Evolutionary conservation across 345 rosid species (phyloP).

Genomic region (Gynandropsis gynandra): DNA sequence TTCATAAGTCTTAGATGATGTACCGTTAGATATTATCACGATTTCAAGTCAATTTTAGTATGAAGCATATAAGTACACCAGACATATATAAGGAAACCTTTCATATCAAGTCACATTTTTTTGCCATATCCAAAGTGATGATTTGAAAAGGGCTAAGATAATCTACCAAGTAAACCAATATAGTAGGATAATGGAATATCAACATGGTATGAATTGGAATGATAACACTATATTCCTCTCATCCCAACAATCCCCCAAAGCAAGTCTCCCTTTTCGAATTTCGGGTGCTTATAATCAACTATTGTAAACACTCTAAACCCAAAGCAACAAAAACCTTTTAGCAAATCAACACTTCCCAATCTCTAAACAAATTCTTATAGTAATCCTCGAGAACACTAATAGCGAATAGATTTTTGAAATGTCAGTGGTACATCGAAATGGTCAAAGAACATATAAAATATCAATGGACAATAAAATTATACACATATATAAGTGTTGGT

Average conservation of each 20-base stretch:
- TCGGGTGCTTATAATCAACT: constrained; percentile 44
- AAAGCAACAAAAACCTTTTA: neutral
- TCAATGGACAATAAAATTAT: too few species aligned
- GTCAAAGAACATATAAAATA: too few species aligned
- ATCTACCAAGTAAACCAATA: constrained; percentile 56
- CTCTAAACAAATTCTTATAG: neutral
- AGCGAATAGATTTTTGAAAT: too few species aligned
- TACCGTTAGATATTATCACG: neutral
- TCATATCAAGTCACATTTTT: constrained; percentile 1
- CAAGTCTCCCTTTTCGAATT: constrained; percentile 45
- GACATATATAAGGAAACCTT: neutral
- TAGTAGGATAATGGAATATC: constrained; percentile 57
- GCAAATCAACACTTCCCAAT: constrained; percentile 1
- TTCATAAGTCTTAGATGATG: too few species aligned
- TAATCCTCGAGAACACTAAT: constrained; percentile 1
- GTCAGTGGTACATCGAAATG: too few species aligned
- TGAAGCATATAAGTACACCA: too few species aligned
- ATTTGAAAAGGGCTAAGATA: neutral
- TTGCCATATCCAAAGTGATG: neutral
- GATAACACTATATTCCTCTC: constrained; percentile 60
- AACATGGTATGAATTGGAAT: constrained; percentile 26
- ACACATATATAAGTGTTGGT: too few species aligned
- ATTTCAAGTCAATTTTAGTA: neutral
- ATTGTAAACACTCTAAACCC: constrained; percentile 52
- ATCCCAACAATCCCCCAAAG: constrained; percentile 52